These are phyloP conservation scores for Talaromyces thailandensis DNA, from an alignment of 495 filamentous ascomycete genomes.

Conservation along the genomic window DNA sequence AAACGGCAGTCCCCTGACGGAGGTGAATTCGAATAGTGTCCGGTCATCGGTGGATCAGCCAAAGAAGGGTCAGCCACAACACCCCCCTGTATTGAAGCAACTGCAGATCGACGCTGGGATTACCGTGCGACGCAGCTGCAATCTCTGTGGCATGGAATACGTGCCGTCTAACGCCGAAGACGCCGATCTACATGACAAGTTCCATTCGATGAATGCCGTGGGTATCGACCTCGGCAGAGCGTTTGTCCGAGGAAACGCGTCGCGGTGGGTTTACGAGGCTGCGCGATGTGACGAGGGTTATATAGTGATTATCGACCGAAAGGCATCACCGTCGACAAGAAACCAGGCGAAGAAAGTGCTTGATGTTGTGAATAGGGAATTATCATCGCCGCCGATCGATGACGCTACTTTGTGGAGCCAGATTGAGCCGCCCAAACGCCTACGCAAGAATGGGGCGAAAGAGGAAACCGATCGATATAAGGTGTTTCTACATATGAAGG, in stretches of 20 bases:
- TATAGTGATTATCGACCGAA: slow-evolving; percentile 49
- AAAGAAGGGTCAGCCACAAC: slow-evolving; percentile 23
- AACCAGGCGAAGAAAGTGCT: slow-evolving; percentile 53
- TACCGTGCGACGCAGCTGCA: slow-evolving; percentile 50
- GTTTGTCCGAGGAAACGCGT: slow-evolving; percentile 39
- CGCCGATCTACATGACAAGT: slow-evolving; percentile 54
- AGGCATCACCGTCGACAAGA: slow-evolving; percentile 41
- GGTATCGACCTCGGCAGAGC: slow-evolving; percentile 56
- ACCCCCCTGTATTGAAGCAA: slow-evolving; percentile 43
- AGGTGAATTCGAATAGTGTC: slow-evolving; percentile 44
- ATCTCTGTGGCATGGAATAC: slow-evolving; percentile 63
- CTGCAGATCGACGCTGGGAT: slow-evolving; percentile 60
- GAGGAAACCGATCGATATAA: slow-evolving; percentile 50
- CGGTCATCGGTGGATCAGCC: slow-evolving; percentile 31
- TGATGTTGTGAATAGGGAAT: slow-evolving; percentile 57
- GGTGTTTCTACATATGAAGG: slow-evolving; percentile 54
- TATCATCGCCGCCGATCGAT: slow-evolving; percentile 52
- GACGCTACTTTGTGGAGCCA: slow-evolving; percentile 53
- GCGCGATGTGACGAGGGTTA: slow-evolving; percentile 39
- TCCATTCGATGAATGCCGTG: slow-evolving; percentile 55
- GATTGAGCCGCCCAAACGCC: slow-evolving; percentile 29
- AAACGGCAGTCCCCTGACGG: slow-evolving; percentile 34
- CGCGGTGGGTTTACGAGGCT: slow-evolving; percentile 37
- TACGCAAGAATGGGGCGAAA: slow-evolving; percentile 19
- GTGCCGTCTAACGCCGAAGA: slow-evolving; percentile 58